Percentiles rank a stretch among this genome's conserved stretches.
Conservation (phyloP, 2,329 filamentous ascomycete genomes). For the Paracorniculantispora psalliotae region DNA sequence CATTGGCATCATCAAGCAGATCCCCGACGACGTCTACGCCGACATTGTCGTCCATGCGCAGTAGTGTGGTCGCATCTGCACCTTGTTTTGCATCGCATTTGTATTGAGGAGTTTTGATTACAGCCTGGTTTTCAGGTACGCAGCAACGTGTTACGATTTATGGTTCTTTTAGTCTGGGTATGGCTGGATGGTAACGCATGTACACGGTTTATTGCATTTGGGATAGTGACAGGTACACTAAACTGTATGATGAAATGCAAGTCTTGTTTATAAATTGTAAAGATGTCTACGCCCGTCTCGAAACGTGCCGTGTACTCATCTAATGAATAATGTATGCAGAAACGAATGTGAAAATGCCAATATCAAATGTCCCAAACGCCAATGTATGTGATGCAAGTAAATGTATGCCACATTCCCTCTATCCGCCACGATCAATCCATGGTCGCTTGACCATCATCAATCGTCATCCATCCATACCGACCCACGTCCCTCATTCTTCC, state of each 20-base stretch:
- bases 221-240: too few relatives aligned
- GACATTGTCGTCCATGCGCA: constrained; percentile 86
- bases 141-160: constrained; percentile 3
- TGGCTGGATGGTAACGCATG: background rate
- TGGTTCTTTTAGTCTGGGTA: background rate
- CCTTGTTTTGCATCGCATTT: background rate
- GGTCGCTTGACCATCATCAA: background rate
- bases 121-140: background rate
- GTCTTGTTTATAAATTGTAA: background rate
- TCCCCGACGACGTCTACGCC: constrained; percentile 84
- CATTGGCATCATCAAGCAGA: constrained; percentile 80
- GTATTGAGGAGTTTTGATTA: background rate
- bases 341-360: constrained; percentile 5
- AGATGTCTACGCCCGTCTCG: background rate
- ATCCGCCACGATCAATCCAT: background rate
- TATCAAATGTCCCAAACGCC: constrained; percentile 9
- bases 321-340: constrained; percentile 1
- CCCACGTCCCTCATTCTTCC: background rate
- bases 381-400: constrained; percentile 10
- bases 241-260: too few relatives aligned
- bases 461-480: constrained; percentile 1
- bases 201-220: background rate
- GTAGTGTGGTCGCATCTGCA: constrained; percentile 30
- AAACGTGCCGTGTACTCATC: background rate
- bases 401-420: constrained; percentile 1